These are phyloP conservation scores for Backusella tarrabulga DNA, from an alignment of 192 early-diverging fungal genomes.

Conservation along the genomic window DNA sequence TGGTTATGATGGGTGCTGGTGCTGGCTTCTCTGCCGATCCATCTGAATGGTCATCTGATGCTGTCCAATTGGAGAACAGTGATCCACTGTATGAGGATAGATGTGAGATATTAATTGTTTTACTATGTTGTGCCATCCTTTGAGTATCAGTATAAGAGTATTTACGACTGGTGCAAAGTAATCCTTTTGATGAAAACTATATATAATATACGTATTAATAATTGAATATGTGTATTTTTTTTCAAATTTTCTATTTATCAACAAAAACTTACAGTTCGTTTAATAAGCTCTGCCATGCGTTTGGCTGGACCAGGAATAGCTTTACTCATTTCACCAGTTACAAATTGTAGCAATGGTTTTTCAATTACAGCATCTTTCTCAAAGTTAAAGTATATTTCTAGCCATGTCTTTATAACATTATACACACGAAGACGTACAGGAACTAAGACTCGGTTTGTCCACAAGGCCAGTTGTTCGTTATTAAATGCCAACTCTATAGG, in stretches of 20 bases:
- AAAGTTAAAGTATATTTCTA: slow-evolving; percentile 61
- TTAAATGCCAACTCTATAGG: slow-evolving; percentile 44
- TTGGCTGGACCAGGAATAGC: slow-evolving; percentile 62
- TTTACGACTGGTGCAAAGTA: not conserved
- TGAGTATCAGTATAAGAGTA: slow-evolving; percentile 11
- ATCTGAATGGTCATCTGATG: slow-evolving; percentile 10
- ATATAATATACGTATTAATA: not conserved
- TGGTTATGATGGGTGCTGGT: slow-evolving; percentile 11
- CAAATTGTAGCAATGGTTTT: slow-evolving; percentile 65
- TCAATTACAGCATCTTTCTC: slow-evolving; percentile 65
- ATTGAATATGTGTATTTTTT: not conserved
- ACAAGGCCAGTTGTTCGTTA: slow-evolving; percentile 47
- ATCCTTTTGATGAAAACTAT: slow-evolving; percentile 5
- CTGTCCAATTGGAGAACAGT: slow-evolving; percentile 12
- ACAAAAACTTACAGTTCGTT: slow-evolving; percentile 51
- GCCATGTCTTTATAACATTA: slow-evolving; percentile 74
- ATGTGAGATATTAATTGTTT: slow-evolving; percentile 8
- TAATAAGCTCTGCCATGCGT: slow-evolving; percentile 71
- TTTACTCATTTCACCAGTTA: slow-evolving; percentile 63
- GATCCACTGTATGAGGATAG: slow-evolving; percentile 12
- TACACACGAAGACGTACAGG: slow-evolving; percentile 71
- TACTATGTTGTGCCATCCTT: not conserved
- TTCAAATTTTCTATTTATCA: not conserved
- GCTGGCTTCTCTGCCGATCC: not conserved
- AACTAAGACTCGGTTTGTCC: slow-evolving; percentile 56